Conservation (phyloP, 495 filamentous ascomycete species). For the Annulohypoxylon nitens region DNA sequence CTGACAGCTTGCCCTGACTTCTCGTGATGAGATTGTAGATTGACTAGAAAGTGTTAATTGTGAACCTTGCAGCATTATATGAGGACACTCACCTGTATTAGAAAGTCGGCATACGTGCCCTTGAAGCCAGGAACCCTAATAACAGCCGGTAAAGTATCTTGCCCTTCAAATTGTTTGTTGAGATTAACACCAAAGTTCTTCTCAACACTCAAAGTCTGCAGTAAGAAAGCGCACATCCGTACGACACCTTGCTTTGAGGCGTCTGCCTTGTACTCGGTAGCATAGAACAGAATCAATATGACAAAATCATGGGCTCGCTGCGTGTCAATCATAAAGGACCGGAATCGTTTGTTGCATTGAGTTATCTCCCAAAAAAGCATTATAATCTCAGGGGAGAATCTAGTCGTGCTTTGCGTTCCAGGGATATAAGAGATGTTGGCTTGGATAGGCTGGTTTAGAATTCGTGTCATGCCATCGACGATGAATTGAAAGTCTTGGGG, state of each 20-base stretch:
- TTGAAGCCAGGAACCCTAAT: slow-evolving; percentile 86
- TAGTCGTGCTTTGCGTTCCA: slow-evolving; percentile 81
- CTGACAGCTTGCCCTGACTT: slow-evolving; percentile 90
- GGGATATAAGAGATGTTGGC: slow-evolving; percentile 89
- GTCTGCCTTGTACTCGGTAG: slow-evolving; percentile 86
- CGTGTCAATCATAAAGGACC: slow-evolving; percentile 97
- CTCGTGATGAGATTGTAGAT: slow-evolving; percentile 92
- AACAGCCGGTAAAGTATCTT: slow-evolving; percentile 84
- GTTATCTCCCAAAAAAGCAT: slow-evolving; percentile 98
- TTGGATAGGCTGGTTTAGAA: slow-evolving; percentile 93
- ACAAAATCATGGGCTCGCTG: slow-evolving; percentile 94
- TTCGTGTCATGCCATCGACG: slow-evolving; percentile 93
- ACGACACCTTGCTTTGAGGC: slow-evolving; percentile 91
- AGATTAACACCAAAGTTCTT: slow-evolving; percentile 89
- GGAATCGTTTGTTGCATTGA: slow-evolving; percentile 97
- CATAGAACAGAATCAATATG: slow-evolving; percentile 91
- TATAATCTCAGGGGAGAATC: slow-evolving; percentile 95
- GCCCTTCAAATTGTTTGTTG: slow-evolving; percentile 89
- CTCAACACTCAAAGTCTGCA: slow-evolving; percentile 96
- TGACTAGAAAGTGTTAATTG: slow-evolving; percentile 68
- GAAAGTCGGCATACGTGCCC: slow-evolving; percentile 92
- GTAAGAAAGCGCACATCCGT: slow-evolving; percentile 94
- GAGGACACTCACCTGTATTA: slow-evolving; percentile 81
- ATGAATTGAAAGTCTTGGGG: slow-evolving; percentile 98
- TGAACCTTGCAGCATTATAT: neutral